Percentiles rank a stretch among this genome's conserved stretches.
Evolutionary conservation across 2,329 filamentous ascomycete species (phyloP).

Genomic region (Colletotrichum sp.): DNA sequence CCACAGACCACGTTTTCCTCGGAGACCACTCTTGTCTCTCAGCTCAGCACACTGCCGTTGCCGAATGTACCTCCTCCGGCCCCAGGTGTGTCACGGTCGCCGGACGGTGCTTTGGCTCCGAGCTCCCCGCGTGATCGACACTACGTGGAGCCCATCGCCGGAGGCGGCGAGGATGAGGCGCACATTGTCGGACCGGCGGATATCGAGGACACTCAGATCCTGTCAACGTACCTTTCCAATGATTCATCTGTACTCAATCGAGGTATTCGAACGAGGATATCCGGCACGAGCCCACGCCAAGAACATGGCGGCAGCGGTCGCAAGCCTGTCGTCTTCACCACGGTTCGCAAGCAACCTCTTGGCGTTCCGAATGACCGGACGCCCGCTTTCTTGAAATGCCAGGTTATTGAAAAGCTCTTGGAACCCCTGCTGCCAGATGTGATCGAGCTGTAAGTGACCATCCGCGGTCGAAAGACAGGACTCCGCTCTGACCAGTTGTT

Average conservation of each 20-base stretch:
- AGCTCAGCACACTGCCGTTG: neutral
- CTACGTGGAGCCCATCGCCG: conserved; percentile 12
- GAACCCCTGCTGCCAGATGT: conserved; percentile 58
- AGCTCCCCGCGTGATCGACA: neutral
- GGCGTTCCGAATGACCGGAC: conserved; percentile 42
- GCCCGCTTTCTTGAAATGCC: conserved; percentile 50
- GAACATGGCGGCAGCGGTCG: neutral
- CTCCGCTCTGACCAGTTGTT: neutral
- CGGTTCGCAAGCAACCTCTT: conserved; percentile 50
- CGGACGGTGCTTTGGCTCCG: neutral
- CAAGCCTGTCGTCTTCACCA: conserved; percentile 50
- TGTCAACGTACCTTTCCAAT: conserved; percentile 47
- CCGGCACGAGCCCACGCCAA: conserved; percentile 7
- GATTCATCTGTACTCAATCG: conserved; percentile 1
- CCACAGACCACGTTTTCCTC: neutral
- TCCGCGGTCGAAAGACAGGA: too few species aligned
- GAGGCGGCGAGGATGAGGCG: conserved; percentile 41
- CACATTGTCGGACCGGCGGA: conserved; percentile 66
- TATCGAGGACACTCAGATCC: conserved; percentile 64
- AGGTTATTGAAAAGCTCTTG: conserved; percentile 63
- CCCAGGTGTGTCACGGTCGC: neutral
- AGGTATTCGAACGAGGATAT: conserved; percentile 5
- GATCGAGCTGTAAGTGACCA: conserved; percentile 46
- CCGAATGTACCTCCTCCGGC: conserved; percentile 30
- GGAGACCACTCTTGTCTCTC: neutral